Conservation (phyloP, 1,139 yeast species). For the Trichomonascaceae sp. region DNA sequence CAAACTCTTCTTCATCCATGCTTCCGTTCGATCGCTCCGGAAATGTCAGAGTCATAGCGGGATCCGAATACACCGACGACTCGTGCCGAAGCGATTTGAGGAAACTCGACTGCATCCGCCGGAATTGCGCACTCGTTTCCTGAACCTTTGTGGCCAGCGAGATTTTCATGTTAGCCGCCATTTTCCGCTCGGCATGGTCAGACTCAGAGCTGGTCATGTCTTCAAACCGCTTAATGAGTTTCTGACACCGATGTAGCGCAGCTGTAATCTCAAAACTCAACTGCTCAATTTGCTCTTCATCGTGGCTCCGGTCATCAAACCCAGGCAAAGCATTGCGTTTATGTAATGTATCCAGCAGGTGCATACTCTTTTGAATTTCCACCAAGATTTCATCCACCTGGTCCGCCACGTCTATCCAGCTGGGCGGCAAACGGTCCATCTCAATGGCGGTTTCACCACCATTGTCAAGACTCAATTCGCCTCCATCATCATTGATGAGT, state of each 20-base stretch:
- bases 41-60: slow-evolving; percentile 1
- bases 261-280: slow-evolving; percentile 63
- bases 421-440: slow-evolving; percentile 50
- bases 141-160: slow-evolving; percentile 79
- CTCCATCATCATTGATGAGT: slow-evolving; percentile 37
- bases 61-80: slow-evolving; percentile 6
- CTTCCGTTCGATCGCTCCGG: not conserved
- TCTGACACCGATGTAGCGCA: slow-evolving; percentile 63
- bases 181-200: slow-evolving; percentile 38
- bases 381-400: slow-evolving; percentile 54
- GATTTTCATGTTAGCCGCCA: slow-evolving; percentile 71
- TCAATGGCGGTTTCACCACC: slow-evolving; percentile 23
- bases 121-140: slow-evolving; percentile 57
- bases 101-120: slow-evolving; percentile 81
- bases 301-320: slow-evolving; percentile 58
- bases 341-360: slow-evolving; percentile 53
- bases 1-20: slow-evolving; percentile 26
- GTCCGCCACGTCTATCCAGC: slow-evolving; percentile 58
- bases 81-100: slow-evolving; percentile 41
- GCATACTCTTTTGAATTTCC: slow-evolving; percentile 37
- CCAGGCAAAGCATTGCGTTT: slow-evolving; percentile 78
- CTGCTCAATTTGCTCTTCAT: slow-evolving; percentile 65
- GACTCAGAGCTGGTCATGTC: slow-evolving; percentile 30
- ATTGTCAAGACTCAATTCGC: slow-evolving; percentile 9
- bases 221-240: slow-evolving; percentile 56